Base-by-base conservation (phyloP, 495 filamentous ascomycete species). In the Copromyces sp. region DNA sequence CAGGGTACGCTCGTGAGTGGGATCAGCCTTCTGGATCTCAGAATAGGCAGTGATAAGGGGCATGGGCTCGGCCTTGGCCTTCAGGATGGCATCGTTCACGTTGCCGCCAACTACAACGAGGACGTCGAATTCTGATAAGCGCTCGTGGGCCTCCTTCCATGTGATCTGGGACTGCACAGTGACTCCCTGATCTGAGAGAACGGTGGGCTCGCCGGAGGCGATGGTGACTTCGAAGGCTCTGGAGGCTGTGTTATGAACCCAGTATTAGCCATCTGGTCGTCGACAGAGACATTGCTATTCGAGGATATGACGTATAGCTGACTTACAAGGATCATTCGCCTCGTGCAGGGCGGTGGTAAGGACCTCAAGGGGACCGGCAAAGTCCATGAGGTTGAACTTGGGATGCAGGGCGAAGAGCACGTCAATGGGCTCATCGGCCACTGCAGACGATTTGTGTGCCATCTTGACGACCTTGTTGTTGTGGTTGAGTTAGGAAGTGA, bases 81-180 rank as follows among this genome's bases (percentile, higher is more conserved):
- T 86, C 71, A 92, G 77, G 70, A 90, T 75, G 2, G 80, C 79
- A 5, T 87, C 84, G 73, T 79, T 79, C 75, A 81, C 81, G 32
- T 65, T 65, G 76, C 91, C 90, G 75, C 92, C 91, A 4, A 92
- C 86, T 69, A 93, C 82, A 76, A 93, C 78, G 70, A 94, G 83
- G 73, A 93, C 86, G 78, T 94, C 91, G 75, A 90, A 92, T 41
- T 92, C 89, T 45, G 86, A 76, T 65, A 93, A 85, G 35, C 86
- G 84, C 41, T 89, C 83, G 77, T 89, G 78, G 53, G 90, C 90
- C 74, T 92, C 89, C 77, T 88, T 87, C 81, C 80, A 88, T 77
- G 88, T 84, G 77, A 90, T 87, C 78, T 94, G 90, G 78, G 91
- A 89, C 80, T 86, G 84, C 80, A 94, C 86, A 81, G 91, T 86